A percentile compares a stretch with the other conserved stretches of the same genome.
phyloP scores from a whole-genome alignment of 441 rosid genomes.

The Erodium trifolium region DNA sequence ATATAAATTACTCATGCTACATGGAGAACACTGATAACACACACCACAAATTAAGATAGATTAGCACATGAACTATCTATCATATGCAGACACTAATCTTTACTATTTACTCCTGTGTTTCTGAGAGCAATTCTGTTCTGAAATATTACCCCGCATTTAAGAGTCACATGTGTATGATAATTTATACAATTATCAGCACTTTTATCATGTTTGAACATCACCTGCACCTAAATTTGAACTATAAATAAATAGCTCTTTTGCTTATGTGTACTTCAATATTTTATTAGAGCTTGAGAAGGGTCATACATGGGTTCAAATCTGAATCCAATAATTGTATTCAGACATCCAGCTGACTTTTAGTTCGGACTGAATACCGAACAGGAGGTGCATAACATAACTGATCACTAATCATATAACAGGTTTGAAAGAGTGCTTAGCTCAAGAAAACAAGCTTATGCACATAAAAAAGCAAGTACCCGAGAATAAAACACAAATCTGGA shows the following conservation, averaged over 20 bases:
- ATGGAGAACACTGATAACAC: not conserved
- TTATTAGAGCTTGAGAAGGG: not conserved
- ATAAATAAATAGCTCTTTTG: not conserved
- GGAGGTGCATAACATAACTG: not conserved
- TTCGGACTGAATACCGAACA: not conserved
- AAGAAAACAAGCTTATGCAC: not conserved
- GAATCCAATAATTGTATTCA: conserved; percentile 1
- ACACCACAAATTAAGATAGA: not conserved
- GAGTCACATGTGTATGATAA: not conserved
- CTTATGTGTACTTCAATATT: not conserved
- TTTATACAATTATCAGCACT: not conserved
- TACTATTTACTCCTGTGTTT: not conserved
- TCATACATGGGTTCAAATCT: not conserved
- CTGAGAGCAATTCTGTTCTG: not conserved
- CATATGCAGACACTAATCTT: not conserved
- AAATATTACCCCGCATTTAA: not conserved
- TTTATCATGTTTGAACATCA: not conserved
- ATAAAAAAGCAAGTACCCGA: not conserved
- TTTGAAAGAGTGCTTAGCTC: not conserved
- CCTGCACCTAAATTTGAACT: not conserved
- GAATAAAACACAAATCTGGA: not conserved
- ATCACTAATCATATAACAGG: not conserved
- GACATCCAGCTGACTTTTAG: not conserved
- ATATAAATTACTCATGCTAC: not conserved
- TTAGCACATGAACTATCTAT: not conserved